Percentiles rank a stretch among this genome's conserved stretches.
phyloP scores from a whole-genome alignment of 2,329 filamentous ascomycete genomes.

The Epichloe bromicola region DNA sequence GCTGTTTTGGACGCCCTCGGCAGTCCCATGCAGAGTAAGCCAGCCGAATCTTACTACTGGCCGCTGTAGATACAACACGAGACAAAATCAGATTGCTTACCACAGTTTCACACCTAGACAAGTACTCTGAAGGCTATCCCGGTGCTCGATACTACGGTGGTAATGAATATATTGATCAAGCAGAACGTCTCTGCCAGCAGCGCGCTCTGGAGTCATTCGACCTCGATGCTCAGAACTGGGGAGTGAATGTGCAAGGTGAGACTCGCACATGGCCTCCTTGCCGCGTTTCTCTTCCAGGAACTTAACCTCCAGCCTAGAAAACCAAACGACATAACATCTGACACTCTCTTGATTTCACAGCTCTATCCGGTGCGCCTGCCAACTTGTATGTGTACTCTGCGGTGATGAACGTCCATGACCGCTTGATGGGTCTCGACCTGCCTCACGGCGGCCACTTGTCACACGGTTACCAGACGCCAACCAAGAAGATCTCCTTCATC shows the following conservation, averaged over 20 bases:
- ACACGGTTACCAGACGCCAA: constrained; percentile 93
- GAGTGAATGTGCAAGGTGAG: constrained; percentile 86
- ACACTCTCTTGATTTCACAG: constrained; percentile 33
- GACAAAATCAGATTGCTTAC: background rate
- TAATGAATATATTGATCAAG: constrained; percentile 88
- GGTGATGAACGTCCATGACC: constrained; percentile 81
- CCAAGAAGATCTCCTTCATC: constrained; percentile 91
- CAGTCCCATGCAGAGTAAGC: constrained; percentile 84
- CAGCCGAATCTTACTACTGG: background rate
- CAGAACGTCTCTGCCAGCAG: constrained; percentile 80
- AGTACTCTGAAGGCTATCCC: constrained; percentile 97
- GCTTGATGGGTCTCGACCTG: constrained; percentile 92
- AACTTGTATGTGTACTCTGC: constrained; percentile 95
- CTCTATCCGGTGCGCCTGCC: constrained; percentile 59
- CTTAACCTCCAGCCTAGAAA: background rate
- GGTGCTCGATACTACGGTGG: constrained; percentile 94
- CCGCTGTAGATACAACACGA: background rate
- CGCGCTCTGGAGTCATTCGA: constrained; percentile 81
- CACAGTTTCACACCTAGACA: constrained; percentile 41
- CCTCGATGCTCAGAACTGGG: constrained; percentile 77
- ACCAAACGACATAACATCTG: background rate
- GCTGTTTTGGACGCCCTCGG: constrained; percentile 83
- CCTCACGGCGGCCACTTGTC: constrained; percentile 93
- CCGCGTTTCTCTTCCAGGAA: no score
- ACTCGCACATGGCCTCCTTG: background rate